Conservation (phyloP, 176 grass and related monocot genomes). For the Aegilops longissima region DNA sequence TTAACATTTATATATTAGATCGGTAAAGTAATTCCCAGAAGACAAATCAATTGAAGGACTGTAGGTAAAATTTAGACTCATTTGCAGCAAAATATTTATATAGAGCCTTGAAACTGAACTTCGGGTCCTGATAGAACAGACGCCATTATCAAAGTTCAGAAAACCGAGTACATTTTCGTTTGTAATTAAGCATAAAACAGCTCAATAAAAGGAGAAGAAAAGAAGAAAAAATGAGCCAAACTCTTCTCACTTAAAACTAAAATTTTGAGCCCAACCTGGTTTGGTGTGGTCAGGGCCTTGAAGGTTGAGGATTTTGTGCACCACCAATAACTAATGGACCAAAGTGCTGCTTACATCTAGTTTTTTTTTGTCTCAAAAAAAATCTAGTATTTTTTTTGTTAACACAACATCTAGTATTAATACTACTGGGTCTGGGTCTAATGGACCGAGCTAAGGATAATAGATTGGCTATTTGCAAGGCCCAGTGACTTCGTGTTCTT, state of each 20-base stretch:
- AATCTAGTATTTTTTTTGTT: not conserved
- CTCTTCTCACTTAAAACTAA: too few species aligned
- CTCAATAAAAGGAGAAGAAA: not conserved
- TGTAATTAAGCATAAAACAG: not conserved
- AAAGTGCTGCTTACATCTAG: not conserved
- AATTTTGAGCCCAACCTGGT: not conserved
- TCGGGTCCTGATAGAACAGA: not conserved
- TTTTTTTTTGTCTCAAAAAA: too few species aligned
- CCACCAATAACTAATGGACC: not conserved
- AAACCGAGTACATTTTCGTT: not conserved
- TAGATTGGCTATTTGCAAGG: not conserved
- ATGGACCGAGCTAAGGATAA: not conserved
- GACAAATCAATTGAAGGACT: too few species aligned
- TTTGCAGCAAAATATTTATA: not conserved
- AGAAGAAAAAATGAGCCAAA: not conserved
- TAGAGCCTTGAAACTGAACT: not conserved
- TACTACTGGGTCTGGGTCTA: too few species aligned
- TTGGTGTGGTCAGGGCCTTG: not conserved
- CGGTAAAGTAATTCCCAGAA: not conserved
- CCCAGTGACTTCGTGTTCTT: not conserved
- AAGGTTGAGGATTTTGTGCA: not conserved
- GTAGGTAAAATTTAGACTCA: not conserved
- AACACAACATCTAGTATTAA: not conserved
- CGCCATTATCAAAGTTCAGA: not conserved
- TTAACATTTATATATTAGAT: not conserved